These are phyloP conservation scores for Geotrichum reessii DNA, from an alignment of 1,139 yeast species.

Conservation along the genomic window DNA sequence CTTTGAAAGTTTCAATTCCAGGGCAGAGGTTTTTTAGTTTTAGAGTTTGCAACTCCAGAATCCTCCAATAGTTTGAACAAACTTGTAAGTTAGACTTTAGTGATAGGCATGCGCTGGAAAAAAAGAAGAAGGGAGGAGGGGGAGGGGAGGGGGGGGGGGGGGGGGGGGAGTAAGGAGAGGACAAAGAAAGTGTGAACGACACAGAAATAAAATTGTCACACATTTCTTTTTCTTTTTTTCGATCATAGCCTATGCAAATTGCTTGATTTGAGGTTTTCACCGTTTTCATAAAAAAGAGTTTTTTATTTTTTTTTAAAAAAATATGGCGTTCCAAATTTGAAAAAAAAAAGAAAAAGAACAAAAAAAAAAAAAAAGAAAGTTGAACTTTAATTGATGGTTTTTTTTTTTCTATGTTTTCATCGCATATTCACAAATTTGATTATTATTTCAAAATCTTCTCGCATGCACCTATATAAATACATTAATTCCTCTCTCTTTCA, in stretches of 20 bases:
- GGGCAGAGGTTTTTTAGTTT: too few relatives aligned
- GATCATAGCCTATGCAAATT: background rate
- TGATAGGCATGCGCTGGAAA: too few relatives aligned
- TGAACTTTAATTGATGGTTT: background rate
- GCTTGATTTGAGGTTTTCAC: background rate
- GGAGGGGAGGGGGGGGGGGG: too few relatives aligned
- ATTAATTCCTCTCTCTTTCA: background rate
- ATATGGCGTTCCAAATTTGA: background rate
- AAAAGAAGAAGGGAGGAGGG: too few relatives aligned
- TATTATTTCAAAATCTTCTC: background rate
- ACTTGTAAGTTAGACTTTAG: too few relatives aligned
- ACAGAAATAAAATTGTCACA: too few relatives aligned
- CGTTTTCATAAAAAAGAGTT: background rate
- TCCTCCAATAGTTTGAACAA: too few relatives aligned
- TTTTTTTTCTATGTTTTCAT: background rate
- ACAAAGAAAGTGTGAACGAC: too few relatives aligned
- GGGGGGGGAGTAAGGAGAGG: too few relatives aligned
- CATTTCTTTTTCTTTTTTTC: background rate
- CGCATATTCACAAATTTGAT: background rate
- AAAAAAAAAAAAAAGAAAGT: background rate
- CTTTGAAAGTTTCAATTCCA: too few relatives aligned
- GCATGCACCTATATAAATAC: background rate
- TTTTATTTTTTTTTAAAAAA: background rate
- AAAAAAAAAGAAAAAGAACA: background rate
- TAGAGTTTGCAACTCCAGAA: too few relatives aligned